Percentiles rank a stretch among this genome's conserved stretches.
These are phyloP conservation scores for Moricandia arvensis DNA, from an alignment of 345 rosid species.

Conservation along the genomic window DNA sequence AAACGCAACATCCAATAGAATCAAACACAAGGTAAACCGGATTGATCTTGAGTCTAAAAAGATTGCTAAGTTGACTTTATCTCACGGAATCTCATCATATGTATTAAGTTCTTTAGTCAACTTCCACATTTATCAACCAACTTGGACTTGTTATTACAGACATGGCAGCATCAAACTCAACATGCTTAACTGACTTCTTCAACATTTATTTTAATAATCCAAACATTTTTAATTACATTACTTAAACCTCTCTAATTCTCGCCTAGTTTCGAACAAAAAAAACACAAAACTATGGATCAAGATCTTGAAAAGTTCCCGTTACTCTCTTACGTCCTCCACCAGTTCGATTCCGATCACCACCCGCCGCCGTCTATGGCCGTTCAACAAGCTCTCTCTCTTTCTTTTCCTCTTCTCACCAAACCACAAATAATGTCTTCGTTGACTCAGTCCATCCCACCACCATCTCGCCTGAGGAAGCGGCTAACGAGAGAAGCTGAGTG, in stretches of 20 bases:
- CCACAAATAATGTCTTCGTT: conserved; percentile 49
- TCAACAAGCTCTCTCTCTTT: conserved; percentile 35
- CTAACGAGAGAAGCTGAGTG: conserved; percentile 55
- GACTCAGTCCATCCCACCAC: conserved; percentile 47
- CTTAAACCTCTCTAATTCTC: no score
- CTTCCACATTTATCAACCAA: background rate
- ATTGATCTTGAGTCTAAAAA: background rate
- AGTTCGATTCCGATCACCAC: conserved; percentile 37
- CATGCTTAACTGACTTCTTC: conserved; percentile 14
- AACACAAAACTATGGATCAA: conserved; percentile 47
- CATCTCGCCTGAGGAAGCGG: conserved; percentile 52
- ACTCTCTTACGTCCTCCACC: conserved; percentile 58
- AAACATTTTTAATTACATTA: no score
- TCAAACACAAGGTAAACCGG: background rate
- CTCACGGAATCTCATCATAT: background rate
- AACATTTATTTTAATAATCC: background rate
- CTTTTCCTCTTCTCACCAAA: conserved; percentile 48
- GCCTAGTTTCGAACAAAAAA: no score
- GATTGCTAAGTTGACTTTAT: no score
- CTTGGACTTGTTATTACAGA: background rate
- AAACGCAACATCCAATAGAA: background rate
- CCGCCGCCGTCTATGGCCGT: conserved; percentile 43
- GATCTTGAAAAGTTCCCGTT: conserved; percentile 53
- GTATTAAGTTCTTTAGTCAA: background rate
- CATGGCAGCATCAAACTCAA: conserved; percentile 30